These are phyloP conservation scores for Cryptococcus maquisensis DNA, from an alignment of 1,284 basidiomycete genomes.

Conservation along the genomic window DNA sequence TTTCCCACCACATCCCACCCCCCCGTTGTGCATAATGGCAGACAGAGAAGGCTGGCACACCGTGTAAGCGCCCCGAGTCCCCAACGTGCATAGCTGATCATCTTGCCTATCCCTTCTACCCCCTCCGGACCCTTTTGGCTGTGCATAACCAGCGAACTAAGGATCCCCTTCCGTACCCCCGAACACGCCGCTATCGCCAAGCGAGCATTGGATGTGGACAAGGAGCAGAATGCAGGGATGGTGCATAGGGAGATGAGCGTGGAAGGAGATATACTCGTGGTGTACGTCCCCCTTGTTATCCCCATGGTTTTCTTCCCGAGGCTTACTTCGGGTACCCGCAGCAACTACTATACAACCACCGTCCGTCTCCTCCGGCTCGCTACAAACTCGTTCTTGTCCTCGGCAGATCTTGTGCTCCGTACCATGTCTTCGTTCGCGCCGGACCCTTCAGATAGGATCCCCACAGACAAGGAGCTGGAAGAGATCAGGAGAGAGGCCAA, in stretches of 20 bases:
- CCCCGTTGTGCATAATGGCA: not conserved
- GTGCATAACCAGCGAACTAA: slow-evolving; percentile 56
- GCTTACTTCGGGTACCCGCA: slow-evolving; percentile 5
- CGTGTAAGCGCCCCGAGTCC: slow-evolving; percentile 17
- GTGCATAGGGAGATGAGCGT: slow-evolving; percentile 67
- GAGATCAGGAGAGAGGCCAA: slow-evolving; percentile 21
- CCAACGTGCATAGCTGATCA: not conserved
- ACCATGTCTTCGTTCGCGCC: slow-evolving; percentile 69
- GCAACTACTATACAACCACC: slow-evolving; percentile 58
- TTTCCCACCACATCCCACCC: not conserved
- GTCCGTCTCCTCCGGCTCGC: slow-evolving; percentile 75
- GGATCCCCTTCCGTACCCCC: slow-evolving; percentile 67
- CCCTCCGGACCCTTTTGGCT: not conserved
- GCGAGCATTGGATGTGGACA: slow-evolving; percentile 76
- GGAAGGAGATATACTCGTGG: slow-evolving; percentile 63
- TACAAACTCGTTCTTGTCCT: slow-evolving; percentile 79
- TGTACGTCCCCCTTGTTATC: slow-evolving; percentile 52
- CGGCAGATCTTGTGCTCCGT: slow-evolving; percentile 73
- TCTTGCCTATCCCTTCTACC: not conserved
- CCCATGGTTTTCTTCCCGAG: not conserved
- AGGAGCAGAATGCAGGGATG: slow-evolving; percentile 70
- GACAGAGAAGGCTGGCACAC: slow-evolving; percentile 27
- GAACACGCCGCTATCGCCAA: slow-evolving; percentile 73
- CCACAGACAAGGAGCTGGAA: slow-evolving; percentile 38
- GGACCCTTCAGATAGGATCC: slow-evolving; percentile 22